phyloP scores from a whole-genome alignment of 768 basidiomycete species.

The Coprinopsis marcescibilis region DNA sequence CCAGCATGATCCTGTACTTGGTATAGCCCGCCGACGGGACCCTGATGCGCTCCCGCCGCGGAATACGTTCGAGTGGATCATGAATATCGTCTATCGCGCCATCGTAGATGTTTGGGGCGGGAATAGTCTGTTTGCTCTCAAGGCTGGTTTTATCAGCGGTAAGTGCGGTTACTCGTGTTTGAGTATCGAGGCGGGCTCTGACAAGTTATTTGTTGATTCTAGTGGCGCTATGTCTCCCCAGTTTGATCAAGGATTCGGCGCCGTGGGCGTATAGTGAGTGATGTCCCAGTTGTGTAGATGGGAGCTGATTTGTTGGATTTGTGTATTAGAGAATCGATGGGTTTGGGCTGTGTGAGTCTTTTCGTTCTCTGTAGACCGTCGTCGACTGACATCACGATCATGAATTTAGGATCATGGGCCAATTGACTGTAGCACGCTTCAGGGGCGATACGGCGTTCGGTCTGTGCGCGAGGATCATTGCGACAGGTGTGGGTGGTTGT shows the following conservation, averaged over 20 bases:
- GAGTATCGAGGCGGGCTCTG: not conserved
- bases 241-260: slow-evolving; percentile 49
- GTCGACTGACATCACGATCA: not conserved
- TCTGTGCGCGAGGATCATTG: slow-evolving; percentile 51
- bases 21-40: slow-evolving; percentile 52
- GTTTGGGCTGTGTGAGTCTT: slow-evolving; percentile 65
- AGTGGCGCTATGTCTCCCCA: slow-evolving; percentile 52
- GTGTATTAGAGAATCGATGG: slow-evolving; percentile 48
- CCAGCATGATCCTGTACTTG: slow-evolving; percentile 40
- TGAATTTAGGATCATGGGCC: slow-evolving; percentile 61
- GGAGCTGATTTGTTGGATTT: slow-evolving; percentile 9
- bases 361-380: not conserved
- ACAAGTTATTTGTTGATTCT: not conserved
- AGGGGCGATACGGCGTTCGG: slow-evolving; percentile 72
- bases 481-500: slow-evolving; percentile 62
- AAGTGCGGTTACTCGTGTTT: slow-evolving; percentile 7
- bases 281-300: not conserved
- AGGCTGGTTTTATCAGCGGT: slow-evolving; percentile 57
- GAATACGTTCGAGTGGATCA: slow-evolving; percentile 48
- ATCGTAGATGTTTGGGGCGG: slow-evolving; percentile 42
- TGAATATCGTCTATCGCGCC: slow-evolving; percentile 39
- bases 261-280: slow-evolving; percentile 53
- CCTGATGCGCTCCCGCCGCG: slow-evolving; percentile 70
- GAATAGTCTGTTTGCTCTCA: slow-evolving; percentile 64
- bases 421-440: slow-evolving; percentile 65